Conservation (phyloP, 2,329 filamentous ascomycete species). For the Colletotrichum neosansevieriae region DNA sequence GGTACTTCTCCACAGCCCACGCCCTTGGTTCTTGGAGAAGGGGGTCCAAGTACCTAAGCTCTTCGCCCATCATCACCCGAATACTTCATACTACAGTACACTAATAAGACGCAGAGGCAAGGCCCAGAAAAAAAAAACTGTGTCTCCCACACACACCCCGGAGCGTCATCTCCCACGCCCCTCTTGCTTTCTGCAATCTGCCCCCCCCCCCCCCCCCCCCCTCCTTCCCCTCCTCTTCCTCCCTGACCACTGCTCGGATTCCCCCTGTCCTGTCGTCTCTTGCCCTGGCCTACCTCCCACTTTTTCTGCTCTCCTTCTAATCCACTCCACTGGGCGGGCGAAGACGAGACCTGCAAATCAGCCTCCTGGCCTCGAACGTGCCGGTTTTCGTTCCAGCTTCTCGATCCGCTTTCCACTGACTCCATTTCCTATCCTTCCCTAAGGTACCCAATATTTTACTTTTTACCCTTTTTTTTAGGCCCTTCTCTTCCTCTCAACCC, state of each 20-base stretch:
- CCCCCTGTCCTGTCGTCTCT: constrained; percentile 30
- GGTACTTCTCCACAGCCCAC: constrained; percentile 4
- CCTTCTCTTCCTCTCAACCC: constrained; percentile 15
- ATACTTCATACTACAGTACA: no score
- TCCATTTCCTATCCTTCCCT: constrained; percentile 33
- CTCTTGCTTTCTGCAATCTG: constrained; percentile 28
- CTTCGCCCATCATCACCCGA: constrained; percentile 33
- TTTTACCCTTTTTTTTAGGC: constrained; percentile 24
- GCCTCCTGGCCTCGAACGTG: constrained; percentile 38
- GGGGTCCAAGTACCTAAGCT: constrained; percentile 16
- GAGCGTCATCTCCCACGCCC: constrained; percentile 38
- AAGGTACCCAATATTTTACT: constrained; percentile 36
- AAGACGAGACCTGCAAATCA: constrained; percentile 39
- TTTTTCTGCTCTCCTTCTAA: constrained; percentile 30
- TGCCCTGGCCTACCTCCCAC: constrained; percentile 27
- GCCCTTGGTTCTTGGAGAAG: constrained; percentile 15
- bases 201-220: no score
- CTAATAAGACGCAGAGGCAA: constrained; percentile 37
- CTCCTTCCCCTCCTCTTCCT: constrained; percentile 11
- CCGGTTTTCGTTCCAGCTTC: constrained; percentile 38
- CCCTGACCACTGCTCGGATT: constrained; percentile 9
- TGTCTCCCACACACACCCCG: constrained; percentile 26
- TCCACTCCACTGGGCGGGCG: constrained; percentile 33
- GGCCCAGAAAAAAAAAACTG: constrained; percentile 7
- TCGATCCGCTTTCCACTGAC: constrained; percentile 34